Conservation (phyloP, 768 basidiomycete genomes). For the Kondoa subrosea region DNA sequence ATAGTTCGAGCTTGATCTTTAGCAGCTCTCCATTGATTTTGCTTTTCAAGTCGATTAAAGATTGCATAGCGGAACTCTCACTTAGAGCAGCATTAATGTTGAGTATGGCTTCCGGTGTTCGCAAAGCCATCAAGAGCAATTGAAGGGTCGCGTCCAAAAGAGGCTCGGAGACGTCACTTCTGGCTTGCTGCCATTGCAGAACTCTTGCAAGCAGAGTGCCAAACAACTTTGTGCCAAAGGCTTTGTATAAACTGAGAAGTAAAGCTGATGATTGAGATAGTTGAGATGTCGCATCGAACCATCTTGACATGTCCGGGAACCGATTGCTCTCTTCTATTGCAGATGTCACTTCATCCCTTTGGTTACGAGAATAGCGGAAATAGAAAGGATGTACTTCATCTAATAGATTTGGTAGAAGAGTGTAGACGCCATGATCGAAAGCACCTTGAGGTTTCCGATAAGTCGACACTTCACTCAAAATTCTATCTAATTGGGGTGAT, state of each 20-base stretch:
- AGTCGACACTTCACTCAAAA: conserved; percentile 58
- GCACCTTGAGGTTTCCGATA: conserved; percentile 66
- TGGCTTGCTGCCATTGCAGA: not conserved
- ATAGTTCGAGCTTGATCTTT: not conserved
- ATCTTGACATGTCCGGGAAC: not conserved
- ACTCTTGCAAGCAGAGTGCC: not conserved
- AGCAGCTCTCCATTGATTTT: not conserved
- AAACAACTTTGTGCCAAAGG: not conserved
- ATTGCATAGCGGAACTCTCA: not conserved
- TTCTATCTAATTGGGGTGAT: conserved; percentile 59
- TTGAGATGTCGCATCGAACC: not conserved
- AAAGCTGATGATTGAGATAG: no score
- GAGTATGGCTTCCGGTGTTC: not conserved
- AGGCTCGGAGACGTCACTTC: not conserved
- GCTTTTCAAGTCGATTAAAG: not conserved
- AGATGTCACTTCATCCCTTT: conserved; percentile 74
- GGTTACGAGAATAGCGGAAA: conserved; percentile 85
- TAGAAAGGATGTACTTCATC: conserved; percentile 90
- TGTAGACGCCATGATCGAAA: conserved; percentile 68
- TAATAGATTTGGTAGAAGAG: conserved; percentile 63
- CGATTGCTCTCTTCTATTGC: conserved; percentile 47
- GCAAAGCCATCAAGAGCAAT: not conserved
- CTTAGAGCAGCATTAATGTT: not conserved
- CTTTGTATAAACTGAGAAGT: no score
- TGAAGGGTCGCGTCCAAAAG: not conserved